These are phyloP conservation scores for Phallus indusiatus DNA, from an alignment of 768 basidiomycete species.

Conservation along the genomic window DNA sequence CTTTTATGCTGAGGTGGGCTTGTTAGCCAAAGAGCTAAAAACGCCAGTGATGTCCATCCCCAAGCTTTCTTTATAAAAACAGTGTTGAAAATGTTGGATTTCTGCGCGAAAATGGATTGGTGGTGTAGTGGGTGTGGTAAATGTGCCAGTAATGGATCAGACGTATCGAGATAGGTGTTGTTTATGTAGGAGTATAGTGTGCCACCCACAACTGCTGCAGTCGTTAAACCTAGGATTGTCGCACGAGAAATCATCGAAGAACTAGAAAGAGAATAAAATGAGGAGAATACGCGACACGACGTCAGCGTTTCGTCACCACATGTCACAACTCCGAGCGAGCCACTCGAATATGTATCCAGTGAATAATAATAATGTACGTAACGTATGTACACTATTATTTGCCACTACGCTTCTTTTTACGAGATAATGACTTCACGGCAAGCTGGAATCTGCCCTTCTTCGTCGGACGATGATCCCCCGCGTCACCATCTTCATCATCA, in stretches of 20 bases:
- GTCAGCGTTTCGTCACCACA: background rate
- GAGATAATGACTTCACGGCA: conserved; percentile 2
- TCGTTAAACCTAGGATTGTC: conserved; percentile 16
- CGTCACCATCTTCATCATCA: conserved; percentile 23
- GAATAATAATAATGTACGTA: too few species aligned
- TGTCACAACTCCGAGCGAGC: background rate
- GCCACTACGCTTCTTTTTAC: background rate
- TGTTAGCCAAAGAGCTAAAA: conserved; percentile 49
- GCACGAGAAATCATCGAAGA: conserved; percentile 29
- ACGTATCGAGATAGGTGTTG: conserved; percentile 76
- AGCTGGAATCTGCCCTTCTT: conserved; percentile 12
- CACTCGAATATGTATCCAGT: background rate
- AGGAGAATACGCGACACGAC: background rate
- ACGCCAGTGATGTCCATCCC: conserved; percentile 78
- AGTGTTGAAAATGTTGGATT: conserved; percentile 73
- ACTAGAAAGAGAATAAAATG: background rate
- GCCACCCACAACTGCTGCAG: conserved; percentile 41
- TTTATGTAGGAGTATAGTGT: conserved; percentile 57
- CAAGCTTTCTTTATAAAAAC: conserved; percentile 86
- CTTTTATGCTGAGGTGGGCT: conserved; percentile 38
- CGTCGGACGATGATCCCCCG: conserved; percentile 23
- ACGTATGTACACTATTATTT: background rate
- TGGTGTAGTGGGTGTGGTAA: conserved; percentile 58
- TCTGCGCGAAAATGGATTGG: conserved; percentile 69
- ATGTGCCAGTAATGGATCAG: conserved; percentile 58